Evolutionary conservation across 2,329 filamentous ascomycete species (phyloP).

Genomic region (Diaporthe velutina): DNA sequence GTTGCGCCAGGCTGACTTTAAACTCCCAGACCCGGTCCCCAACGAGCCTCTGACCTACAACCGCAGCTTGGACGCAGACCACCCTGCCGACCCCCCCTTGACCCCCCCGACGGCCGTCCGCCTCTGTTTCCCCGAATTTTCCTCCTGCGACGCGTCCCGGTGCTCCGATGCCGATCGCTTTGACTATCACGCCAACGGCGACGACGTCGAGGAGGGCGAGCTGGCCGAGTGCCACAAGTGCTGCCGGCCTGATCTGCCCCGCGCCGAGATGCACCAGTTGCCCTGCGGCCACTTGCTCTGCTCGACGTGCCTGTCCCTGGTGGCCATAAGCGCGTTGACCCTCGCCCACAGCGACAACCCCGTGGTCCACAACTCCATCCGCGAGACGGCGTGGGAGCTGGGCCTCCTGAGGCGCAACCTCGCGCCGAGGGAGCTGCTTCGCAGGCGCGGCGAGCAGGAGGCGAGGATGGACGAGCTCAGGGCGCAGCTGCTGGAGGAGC

Average conservation of each 20-base stretch:
- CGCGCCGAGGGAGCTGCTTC: rapidly evolving
- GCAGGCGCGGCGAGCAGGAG: neutral
- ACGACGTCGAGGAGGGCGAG: neutral
- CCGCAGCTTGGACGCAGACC: neutral
- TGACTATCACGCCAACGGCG: neutral
- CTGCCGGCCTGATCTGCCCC: neutral
- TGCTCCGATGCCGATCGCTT: neutral
- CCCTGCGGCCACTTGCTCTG: neutral
- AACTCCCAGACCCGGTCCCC: neutral
- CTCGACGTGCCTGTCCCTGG: rapidly evolving
- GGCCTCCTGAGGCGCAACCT: neutral
- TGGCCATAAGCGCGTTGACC: rapidly evolving
- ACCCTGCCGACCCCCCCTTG: neutral
- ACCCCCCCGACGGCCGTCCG: neutral
- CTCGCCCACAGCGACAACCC: neutral
- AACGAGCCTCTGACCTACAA: neutral
- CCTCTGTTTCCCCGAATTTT: neutral
- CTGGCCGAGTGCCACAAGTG: too few relatives aligned
- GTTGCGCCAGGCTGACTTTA: neutral
- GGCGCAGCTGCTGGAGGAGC: neutral
- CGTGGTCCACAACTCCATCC: neutral
- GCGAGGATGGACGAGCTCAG: neutral
- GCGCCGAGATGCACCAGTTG: neutral
- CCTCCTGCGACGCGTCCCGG: neutral
- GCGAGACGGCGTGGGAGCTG: neutral